These are phyloP conservation scores for Trifolium repens DNA, from an alignment of 306 rosid genomes.

Conservation along the genomic window DNA sequence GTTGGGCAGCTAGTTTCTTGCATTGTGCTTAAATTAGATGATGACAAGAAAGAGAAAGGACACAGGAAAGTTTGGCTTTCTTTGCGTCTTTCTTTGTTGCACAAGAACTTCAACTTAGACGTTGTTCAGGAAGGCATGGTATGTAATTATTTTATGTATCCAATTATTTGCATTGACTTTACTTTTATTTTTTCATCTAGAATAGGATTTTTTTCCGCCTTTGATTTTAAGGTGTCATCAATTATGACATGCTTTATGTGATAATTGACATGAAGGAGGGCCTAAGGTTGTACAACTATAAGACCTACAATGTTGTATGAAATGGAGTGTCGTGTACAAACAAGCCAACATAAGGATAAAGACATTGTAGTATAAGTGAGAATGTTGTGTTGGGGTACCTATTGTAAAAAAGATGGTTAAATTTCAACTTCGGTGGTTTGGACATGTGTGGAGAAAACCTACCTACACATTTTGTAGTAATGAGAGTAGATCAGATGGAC, in stretches of 20 bases:
- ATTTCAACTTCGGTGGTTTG: neutral
- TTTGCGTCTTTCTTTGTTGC: constrained; percentile 78
- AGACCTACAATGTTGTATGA: neutral
- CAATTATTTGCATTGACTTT: constrained; percentile 10
- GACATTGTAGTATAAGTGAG: neutral
- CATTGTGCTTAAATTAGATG: constrained; percentile 71
- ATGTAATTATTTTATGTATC: constrained; percentile 39
- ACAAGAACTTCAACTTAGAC: constrained; percentile 75
- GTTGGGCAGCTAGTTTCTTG: constrained; percentile 89
- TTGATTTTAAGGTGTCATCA: constrained; percentile 16
- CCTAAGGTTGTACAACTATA: neutral
- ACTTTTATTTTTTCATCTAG: neutral
- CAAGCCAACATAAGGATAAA: neutral
- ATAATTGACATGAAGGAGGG: neutral
- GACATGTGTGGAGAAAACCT: neutral
- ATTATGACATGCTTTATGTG: constrained; percentile 5
- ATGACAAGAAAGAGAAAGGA: constrained; percentile 80
- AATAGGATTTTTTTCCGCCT: constrained; percentile 17
- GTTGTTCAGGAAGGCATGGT: constrained; percentile 94
- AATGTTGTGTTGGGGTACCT: neutral
- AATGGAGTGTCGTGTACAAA: neutral
- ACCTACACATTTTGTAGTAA: neutral
- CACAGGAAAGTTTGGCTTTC: constrained; percentile 94
- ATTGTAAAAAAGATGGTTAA: neutral
- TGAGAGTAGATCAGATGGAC: neutral